Conservation (phyloP, 2,329 filamentous ascomycete genomes). For the Monosporascus sp. region DNA sequence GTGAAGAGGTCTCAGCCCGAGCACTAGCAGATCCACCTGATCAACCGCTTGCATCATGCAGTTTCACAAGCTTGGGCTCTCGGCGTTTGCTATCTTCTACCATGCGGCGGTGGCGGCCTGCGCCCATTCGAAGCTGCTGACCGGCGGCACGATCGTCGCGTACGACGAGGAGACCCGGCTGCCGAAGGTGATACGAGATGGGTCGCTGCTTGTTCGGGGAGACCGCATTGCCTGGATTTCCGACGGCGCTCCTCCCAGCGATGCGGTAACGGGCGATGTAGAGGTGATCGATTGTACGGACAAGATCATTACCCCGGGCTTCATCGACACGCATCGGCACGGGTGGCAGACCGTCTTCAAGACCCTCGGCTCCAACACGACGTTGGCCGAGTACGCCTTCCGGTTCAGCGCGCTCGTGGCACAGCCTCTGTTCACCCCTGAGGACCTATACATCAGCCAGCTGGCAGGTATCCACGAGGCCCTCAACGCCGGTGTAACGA, state of each 20-base stretch:
- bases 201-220: slow-evolving; percentile 27
- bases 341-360: slow-evolving; percentile 52
- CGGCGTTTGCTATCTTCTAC: not conserved
- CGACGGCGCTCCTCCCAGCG: slow-evolving; percentile 10
- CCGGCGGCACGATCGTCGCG: slow-evolving; percentile 22
- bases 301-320: slow-evolving; percentile 50
- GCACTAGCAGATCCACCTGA: too few species aligned
- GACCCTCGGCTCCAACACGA: slow-evolving; percentile 46
- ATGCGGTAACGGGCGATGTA: slow-evolving; percentile 19
- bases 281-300: slow-evolving; percentile 41
- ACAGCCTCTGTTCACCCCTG: slow-evolving; percentile 27
- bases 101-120: not conserved
- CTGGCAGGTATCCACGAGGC: slow-evolving; percentile 43
- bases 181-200: slow-evolving; percentile 22
- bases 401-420: slow-evolving; percentile 32
- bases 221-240: slow-evolving; percentile 29
- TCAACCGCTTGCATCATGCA: too few species aligned
- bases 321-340: slow-evolving; percentile 52
- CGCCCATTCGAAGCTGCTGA: not conserved
- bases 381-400: slow-evolving; percentile 40
- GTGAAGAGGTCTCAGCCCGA: too few species aligned
- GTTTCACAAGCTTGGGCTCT: too few species aligned
- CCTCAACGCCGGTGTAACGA: slow-evolving; percentile 48
- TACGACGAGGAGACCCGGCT: slow-evolving; percentile 18
- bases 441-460: slow-evolving; percentile 42